These are phyloP conservation scores for Neurospora sp. DNA, from an alignment of 495 filamentous ascomycete species.

Conservation along the genomic window DNA sequence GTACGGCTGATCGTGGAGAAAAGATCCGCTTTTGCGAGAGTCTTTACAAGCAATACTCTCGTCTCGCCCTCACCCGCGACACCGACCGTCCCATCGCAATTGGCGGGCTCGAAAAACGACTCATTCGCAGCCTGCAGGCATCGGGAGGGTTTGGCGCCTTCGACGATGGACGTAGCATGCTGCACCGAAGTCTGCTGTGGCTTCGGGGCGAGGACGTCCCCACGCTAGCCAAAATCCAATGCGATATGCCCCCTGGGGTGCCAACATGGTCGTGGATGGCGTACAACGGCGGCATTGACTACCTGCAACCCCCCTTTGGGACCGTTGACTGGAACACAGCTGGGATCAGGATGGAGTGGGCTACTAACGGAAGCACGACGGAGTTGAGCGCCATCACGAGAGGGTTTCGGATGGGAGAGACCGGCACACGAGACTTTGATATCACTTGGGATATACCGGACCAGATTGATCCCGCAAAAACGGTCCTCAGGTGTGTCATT, in stretches of 20 bases:
- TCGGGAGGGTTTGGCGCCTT: constrained; percentile 18
- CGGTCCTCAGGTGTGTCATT: neutral
- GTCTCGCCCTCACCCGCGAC: constrained; percentile 11
- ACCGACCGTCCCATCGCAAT: constrained; percentile 25
- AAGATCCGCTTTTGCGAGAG: constrained; percentile 21
- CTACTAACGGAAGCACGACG: neutral
- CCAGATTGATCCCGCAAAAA: too few species aligned
- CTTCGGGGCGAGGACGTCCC: too few species aligned
- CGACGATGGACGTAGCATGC: constrained; percentile 4
- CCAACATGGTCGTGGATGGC: constrained; percentile 26
- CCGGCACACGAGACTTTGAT: neutral
- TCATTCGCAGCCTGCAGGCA: constrained; percentile 10
- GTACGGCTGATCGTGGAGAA: constrained; percentile 1
- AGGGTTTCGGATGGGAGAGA: accelerated
- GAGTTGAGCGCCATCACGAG: neutral
- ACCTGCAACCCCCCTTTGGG: constrained; percentile 9
- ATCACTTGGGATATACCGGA: neutral
- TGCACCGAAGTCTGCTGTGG: constrained; percentile 17
- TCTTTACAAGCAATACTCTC: constrained; percentile 23
- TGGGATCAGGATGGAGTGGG: neutral
- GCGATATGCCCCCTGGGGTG: too few species aligned
- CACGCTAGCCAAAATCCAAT: too few species aligned
- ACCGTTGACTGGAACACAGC: constrained; percentile 11
- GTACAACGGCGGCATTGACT: constrained; percentile 16
- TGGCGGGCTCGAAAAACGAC: constrained; percentile 21